phyloP scores from a whole-genome alignment of 2,329 filamentous ascomycete genomes.

The Ceratocystis destructans region DNA sequence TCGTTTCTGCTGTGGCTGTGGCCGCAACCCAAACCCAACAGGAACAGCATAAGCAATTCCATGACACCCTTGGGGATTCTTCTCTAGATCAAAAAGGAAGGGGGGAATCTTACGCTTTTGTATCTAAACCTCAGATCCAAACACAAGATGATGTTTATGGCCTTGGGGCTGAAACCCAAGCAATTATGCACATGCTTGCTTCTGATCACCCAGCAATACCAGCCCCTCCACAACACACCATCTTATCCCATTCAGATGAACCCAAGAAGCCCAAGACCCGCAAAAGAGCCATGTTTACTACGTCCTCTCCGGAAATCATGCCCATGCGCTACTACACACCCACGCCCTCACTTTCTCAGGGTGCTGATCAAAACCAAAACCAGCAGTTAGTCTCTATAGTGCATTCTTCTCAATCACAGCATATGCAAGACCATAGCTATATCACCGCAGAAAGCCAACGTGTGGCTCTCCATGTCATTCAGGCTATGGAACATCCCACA shows the following conservation, averaged over 20 bases:
- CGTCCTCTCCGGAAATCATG: constrained; percentile 14
- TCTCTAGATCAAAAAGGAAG: background rate
- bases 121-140: background rate
- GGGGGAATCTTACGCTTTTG: background rate
- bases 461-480: constrained; percentile 37
- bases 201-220: background rate
- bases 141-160: constrained; percentile 21
- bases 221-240: background rate
- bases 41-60: background rate
- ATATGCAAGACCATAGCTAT: background rate
- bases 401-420: background rate
- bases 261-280: background rate
- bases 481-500: constrained; percentile 34
- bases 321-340: constrained; percentile 16
- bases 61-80: background rate
- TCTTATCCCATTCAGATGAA: background rate
- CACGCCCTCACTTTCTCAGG: constrained; percentile 5
- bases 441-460: constrained; percentile 34
- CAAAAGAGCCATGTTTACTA: constrained; percentile 14
- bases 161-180: constrained; percentile 25
- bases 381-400: constrained; percentile 1
- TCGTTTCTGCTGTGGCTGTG: background rate
- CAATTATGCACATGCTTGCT: constrained; percentile 11
- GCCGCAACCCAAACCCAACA: background rate
- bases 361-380: constrained; percentile 15